A percentile compares a stretch with the other conserved stretches of the same genome.
These are phyloP conservation scores for Sutorius australiensis DNA, from an alignment of 768 basidiomycete species.

Conservation along the genomic window DNA sequence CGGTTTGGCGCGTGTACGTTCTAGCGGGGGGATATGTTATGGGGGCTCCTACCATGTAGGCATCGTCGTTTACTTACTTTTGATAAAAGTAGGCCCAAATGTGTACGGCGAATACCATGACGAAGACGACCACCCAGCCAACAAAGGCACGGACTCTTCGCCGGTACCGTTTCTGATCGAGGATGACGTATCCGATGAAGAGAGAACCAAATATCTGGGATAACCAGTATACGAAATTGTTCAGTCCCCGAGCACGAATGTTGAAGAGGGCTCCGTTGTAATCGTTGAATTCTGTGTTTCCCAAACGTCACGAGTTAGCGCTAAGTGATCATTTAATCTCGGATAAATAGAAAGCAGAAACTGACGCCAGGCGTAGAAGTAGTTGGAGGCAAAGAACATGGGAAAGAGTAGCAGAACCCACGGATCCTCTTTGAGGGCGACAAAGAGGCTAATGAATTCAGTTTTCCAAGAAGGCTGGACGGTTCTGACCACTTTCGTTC, in stretches of 20 bases:
- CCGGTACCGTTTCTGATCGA: conserved; percentile 53
- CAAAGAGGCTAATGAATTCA: conserved; percentile 65
- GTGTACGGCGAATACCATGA: conserved; percentile 66
- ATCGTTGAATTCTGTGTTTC: conserved; percentile 66
- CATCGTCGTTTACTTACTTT: conserved; percentile 38
- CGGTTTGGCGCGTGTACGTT: conserved; percentile 55
- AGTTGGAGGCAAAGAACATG: conserved; percentile 81
- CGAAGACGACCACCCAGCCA: conserved; percentile 63
- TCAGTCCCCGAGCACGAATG: conserved; percentile 74
- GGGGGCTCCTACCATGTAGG: neutral
- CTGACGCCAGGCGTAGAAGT: conserved; percentile 84
- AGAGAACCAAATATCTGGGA: conserved; percentile 75
- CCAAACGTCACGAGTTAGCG: neutral
- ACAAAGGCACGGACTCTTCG: conserved; percentile 68
- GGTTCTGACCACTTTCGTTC: conserved; percentile 55
- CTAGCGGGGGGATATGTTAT: neutral
- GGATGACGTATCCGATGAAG: conserved; percentile 58
- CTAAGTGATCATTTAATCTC: neutral
- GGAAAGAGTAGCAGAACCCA: conserved; percentile 75
- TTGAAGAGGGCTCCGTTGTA: conserved; percentile 77
- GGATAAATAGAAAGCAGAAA: neutral
- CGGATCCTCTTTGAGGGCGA: conserved; percentile 66
- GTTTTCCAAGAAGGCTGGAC: conserved; percentile 73
- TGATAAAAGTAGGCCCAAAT: conserved; percentile 80
- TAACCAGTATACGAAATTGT: conserved; percentile 77